These are phyloP conservation scores for Miscanthus lutarioriparius DNA, from an alignment of 176 grass and related monocot genomes.

Conservation along the genomic window DNA sequence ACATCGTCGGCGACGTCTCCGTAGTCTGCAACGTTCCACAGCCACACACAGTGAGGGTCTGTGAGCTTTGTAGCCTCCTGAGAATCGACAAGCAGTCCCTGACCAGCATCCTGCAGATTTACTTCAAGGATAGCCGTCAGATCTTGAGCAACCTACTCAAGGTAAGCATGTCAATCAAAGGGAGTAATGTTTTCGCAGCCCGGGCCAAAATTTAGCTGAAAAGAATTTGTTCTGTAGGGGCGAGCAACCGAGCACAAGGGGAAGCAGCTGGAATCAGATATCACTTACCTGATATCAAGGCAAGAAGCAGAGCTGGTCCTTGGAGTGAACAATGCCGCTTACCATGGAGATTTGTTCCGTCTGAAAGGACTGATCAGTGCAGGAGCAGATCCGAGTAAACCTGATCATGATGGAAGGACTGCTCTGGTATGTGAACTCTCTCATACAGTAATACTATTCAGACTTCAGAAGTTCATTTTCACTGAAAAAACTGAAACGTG, in stretches of 20 bases:
- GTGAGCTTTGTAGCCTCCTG: slow-evolving; percentile 75
- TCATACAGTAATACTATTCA: background rate
- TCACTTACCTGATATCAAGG: slow-evolving; percentile 78
- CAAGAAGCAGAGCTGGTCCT: slow-evolving; percentile 79
- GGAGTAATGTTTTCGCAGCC: background rate
- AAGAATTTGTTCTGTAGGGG: slow-evolving; percentile 31
- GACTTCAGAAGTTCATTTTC: background rate
- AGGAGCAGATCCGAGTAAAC: slow-evolving; percentile 87
- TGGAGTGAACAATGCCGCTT: slow-evolving; percentile 73
- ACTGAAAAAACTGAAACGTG: background rate
- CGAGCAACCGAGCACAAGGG: slow-evolving; percentile 47
- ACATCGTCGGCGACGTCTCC: slow-evolving; percentile 67
- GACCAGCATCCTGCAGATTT: slow-evolving; percentile 64
- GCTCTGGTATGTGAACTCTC: slow-evolving; percentile 54
- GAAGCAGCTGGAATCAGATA: slow-evolving; percentile 67
- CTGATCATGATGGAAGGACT: slow-evolving; percentile 79
- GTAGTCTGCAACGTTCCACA: slow-evolving; percentile 76
- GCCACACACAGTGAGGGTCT: slow-evolving; percentile 61
- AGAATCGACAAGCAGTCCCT: slow-evolving; percentile 87
- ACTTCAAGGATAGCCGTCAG: slow-evolving; percentile 74
- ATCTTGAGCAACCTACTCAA: slow-evolving; percentile 82
- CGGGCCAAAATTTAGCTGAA: background rate
- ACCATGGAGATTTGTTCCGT: slow-evolving; percentile 69
- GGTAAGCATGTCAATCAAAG: slow-evolving; percentile 30
- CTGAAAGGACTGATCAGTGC: slow-evolving; percentile 72